Evolutionary conservation across 192 early-diverging fungal genomes (phyloP).

Genomic region (Chytriomyces sp.): DNA sequence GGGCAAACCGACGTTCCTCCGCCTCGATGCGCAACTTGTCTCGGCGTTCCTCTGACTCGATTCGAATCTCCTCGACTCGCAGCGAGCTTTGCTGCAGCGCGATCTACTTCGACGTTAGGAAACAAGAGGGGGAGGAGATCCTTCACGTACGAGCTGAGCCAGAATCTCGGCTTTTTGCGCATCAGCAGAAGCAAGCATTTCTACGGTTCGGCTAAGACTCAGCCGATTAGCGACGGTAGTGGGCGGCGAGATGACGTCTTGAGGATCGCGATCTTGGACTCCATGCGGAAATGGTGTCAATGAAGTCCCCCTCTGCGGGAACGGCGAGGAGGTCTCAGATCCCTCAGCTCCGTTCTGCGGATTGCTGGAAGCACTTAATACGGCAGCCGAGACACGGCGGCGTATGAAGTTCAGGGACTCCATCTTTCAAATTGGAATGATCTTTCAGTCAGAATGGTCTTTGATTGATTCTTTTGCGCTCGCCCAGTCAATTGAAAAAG

Average conservation of each 20-base stretch:
- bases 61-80: background rate
- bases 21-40: background rate
- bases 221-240: background rate
- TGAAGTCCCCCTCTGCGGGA: background rate
- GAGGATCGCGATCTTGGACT: background rate
- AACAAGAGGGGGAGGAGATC: background rate
- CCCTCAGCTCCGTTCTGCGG: background rate
- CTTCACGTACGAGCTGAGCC: background rate
- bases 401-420: background rate
- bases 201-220: background rate
- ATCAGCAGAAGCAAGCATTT: background rate
- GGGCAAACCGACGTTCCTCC: background rate
- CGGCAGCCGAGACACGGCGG: background rate
- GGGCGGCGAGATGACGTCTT: background rate
- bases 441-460: background rate
- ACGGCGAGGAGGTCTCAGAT: background rate
- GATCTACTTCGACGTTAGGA: background rate
- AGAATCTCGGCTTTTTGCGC: background rate
- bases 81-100: background rate
- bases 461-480: background rate
- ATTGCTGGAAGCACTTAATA: background rate
- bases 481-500: background rate
- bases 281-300: background rate
- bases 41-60: background rate
- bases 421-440: background rate